These are phyloP conservation scores for Jackrogersella multiformis DNA, from an alignment of 495 filamentous ascomycete species.

Conservation along the genomic window DNA sequence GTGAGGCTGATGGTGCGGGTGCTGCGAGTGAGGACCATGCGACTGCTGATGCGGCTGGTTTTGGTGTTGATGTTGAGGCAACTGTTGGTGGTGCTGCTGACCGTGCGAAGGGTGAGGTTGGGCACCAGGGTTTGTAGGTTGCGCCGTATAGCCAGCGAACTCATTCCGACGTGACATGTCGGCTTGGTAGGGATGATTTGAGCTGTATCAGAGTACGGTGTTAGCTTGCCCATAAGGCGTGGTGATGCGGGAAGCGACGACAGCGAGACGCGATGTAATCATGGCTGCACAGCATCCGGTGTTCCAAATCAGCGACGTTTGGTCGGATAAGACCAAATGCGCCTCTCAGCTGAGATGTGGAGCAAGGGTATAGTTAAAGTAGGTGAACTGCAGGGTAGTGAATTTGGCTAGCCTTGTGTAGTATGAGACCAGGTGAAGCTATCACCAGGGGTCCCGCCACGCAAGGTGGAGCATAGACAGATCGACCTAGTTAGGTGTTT, in stretches of 20 bases:
- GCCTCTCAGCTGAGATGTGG: constrained; percentile 20
- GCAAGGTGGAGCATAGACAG: constrained; percentile 33
- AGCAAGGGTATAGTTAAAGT: constrained; percentile 23
- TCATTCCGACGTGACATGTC: constrained; percentile 57
- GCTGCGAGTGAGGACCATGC: constrained; percentile 39
- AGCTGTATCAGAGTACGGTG: constrained; percentile 44
- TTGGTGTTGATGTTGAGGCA: constrained; percentile 41
- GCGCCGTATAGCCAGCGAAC: constrained; percentile 42
- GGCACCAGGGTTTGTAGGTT: constrained; percentile 42
- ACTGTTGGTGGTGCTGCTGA: constrained; percentile 45
- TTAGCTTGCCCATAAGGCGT: constrained; percentile 41
- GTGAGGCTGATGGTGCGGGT: constrained; percentile 47
- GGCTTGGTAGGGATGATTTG: constrained; percentile 51
- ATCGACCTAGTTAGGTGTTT: constrained; percentile 29
- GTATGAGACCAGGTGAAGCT: constrained; percentile 34
- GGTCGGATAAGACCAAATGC: constrained; percentile 12
- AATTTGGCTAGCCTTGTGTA: constrained; percentile 15
- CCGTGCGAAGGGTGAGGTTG: constrained; percentile 43
- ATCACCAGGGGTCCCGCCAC: constrained; percentile 42
- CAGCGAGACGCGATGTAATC: constrained; percentile 33
- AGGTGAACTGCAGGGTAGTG: constrained; percentile 36
- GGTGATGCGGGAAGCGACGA: constrained; percentile 35
- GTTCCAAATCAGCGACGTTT: constrained; percentile 24
- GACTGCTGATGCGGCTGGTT: constrained; percentile 39
- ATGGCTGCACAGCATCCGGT: constrained; percentile 39